phyloP scores from a whole-genome alignment of 805 yeast genomes.

The Yarrowia alimentaria region DNA sequence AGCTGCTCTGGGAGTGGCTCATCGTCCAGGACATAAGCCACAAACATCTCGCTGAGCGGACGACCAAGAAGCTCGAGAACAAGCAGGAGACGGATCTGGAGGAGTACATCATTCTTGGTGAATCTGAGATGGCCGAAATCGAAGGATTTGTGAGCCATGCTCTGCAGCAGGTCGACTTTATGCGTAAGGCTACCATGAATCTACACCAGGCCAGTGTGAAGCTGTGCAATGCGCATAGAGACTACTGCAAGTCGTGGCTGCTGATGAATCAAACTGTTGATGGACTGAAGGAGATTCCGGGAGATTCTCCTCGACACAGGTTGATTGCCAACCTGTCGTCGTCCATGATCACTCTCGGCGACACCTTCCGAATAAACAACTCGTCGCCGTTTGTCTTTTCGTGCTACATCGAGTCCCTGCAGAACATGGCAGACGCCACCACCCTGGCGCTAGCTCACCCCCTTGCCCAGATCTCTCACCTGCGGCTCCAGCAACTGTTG shows the following conservation, averaged over 20 bases:
- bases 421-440: constrained; percentile 26
- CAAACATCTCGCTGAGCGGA: constrained; percentile 34
- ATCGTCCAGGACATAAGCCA: constrained; percentile 34
- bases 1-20: constrained; percentile 46
- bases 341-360: constrained; percentile 8
- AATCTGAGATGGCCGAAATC: constrained; percentile 31
- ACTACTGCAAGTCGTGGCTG: constrained; percentile 22
- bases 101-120: constrained; percentile 31
- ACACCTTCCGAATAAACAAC: constrained; percentile 1
- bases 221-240: constrained; percentile 18
- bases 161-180: constrained; percentile 29
- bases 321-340: constrained; percentile 5
- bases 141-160: constrained; percentile 35
- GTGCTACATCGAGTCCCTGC: constrained; percentile 21
- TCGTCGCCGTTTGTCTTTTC: constrained; percentile 25
- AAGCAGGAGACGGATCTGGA: constrained; percentile 32
- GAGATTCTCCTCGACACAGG: neutral
- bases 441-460: constrained; percentile 33
- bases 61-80: constrained; percentile 35
- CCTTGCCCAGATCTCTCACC: constrained; percentile 33
- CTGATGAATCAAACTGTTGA: constrained; percentile 10
- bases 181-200: constrained; percentile 27
- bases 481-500: constrained; percentile 33
- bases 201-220: constrained; percentile 20
- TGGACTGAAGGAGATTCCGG: constrained; percentile 4